Conservation (phyloP, 2,329 filamentous ascomycete species). For the Cytospora schulzeri region DNA sequence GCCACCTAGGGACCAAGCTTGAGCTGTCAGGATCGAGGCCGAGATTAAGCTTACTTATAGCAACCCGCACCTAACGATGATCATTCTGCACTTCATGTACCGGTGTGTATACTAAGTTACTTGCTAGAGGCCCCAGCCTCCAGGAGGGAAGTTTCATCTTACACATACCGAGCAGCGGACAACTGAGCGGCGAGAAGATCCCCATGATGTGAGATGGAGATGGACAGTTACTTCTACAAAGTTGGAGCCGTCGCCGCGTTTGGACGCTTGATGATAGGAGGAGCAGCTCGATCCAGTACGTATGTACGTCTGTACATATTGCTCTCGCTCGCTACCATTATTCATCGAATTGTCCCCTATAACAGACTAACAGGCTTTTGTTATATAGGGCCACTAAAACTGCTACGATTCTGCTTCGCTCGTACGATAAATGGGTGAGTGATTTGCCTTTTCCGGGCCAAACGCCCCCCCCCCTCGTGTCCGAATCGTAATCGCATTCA, state of each 20-base stretch:
- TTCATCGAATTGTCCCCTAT: conserved; percentile 7
- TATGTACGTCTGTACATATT: conserved; percentile 12
- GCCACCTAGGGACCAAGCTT: background rate
- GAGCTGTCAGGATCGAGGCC: background rate
- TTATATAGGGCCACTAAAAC: conserved; percentile 19
- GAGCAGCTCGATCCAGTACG: background rate
- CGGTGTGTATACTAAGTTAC: background rate
- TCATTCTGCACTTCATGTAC: conserved; percentile 8
- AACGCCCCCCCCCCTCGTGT: conserved; percentile 7
- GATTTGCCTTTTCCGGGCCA: conserved; percentile 14
- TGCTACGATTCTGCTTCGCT: conserved; percentile 17
- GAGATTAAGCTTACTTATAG: background rate
- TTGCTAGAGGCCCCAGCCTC: background rate
- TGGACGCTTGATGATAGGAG: background rate
- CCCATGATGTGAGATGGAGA: conserved; percentile 19
- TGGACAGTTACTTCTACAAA: conserved; percentile 4
- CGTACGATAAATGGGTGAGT: conserved; percentile 14
- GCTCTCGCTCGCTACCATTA: conserved; percentile 16
- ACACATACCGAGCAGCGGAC: conserved; percentile 14
- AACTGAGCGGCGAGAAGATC: conserved; percentile 19
- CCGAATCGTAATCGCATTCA: background rate
- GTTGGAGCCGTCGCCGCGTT: background rate
- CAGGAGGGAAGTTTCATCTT: conserved; percentile 3
- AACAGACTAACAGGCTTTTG: conserved; percentile 13
- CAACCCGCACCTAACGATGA: conserved; percentile 14